Base-by-base conservation (phyloP, 306 rosid genomes). In the Vicia villosa region DNA sequence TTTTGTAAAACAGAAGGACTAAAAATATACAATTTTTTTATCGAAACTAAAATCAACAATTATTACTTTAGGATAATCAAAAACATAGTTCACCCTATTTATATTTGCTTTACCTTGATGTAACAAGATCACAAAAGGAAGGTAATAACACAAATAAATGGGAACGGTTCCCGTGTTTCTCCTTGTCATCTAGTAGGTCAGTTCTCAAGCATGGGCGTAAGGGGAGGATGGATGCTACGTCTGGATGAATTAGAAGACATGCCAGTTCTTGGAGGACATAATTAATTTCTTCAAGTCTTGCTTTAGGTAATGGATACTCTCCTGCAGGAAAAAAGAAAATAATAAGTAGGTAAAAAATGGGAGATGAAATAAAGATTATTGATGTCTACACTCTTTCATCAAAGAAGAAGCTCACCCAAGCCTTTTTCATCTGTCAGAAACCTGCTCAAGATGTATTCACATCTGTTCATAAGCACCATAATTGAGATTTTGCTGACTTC, bases 401-500 rank as follows among this genome's bases (percentile, higher is more conserved):
- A 32, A 21, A 36, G 49, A 13, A 40, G 63, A 36, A 49, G 67
- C 82, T 13, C 80, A 94, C 98, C 98, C 73, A 87, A 74, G 63
- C 75, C 84, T 69, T 83, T 84, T 88, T 94, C 97, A 69, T 90
- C 97, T 3, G 83, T 69, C 64, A 80, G 81, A 81, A 83, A 94
- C 85, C 90, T 85, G 86, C 78, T 75, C 72, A 90, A 81, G 82
- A 87, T 90, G 86, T 82, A 80, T 78, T 87, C 90, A 70, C 97
- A 88, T 82, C 97, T 84, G 68, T 75, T 73, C 74, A 94, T 55
- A n/a, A 94, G 94, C 74, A 87, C 77, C 66, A 45, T 79, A 68
- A 90, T 81, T 73, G 98, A 88, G 60, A 90, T 88, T 84, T 86
- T 90, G 80, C 97, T 82, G 70, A 94, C 96, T 74, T 94, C 92